Evolutionary conservation across 177 flowering plant species (phyloP), one percentile per base, ranked within the genome.

Genomic region (Vitis hybrid): DNA sequence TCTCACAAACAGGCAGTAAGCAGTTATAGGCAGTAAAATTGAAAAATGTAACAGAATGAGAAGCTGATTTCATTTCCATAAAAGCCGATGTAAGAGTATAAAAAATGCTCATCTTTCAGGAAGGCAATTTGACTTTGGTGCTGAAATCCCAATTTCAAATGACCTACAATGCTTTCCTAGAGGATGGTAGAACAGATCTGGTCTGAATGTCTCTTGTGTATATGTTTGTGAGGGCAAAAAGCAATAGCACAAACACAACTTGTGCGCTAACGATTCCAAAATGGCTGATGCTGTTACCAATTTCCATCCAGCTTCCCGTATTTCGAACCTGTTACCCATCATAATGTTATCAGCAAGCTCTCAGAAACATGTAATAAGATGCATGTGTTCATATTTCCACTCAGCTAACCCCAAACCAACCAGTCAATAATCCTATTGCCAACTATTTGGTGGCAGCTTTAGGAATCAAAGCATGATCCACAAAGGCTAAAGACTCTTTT

Each of bases 281-380:
- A 85, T 90, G 99, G 80, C 99, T 95, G 72, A 95, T 93, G 84
- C 91, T 95, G 78, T 95, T 93, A 15, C 99, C 99, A 39, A 95
- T 95, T 81, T 95, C 98, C 99, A 95, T 93, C 99, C 99, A 95
- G 74, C 99, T 93, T 78, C 99, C 99, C 60, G 87, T 91, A 70
- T 88, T 95, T 66, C 74, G 79, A 9, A 92, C 99, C 97, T 94
- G 88, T 74, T 7, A 58, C 10, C 48, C 56, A 60, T 39, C 16
- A 9, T 8, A 29, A 66, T 26, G 57, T 12, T 66, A 51, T 13
- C 31, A 65, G 51, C 31, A 22, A 67, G 53, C 21, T 53, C 9
- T 22, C 51, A 74, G 10, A 12, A 29, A 16, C 52, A 31, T 3
- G 56, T 39, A 13, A 58, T 13, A 45, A 16, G 69, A 5, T 14